Base-by-base conservation (phyloP, 2,329 filamentous ascomycete genomes). In the Fusarium sp. region DNA sequence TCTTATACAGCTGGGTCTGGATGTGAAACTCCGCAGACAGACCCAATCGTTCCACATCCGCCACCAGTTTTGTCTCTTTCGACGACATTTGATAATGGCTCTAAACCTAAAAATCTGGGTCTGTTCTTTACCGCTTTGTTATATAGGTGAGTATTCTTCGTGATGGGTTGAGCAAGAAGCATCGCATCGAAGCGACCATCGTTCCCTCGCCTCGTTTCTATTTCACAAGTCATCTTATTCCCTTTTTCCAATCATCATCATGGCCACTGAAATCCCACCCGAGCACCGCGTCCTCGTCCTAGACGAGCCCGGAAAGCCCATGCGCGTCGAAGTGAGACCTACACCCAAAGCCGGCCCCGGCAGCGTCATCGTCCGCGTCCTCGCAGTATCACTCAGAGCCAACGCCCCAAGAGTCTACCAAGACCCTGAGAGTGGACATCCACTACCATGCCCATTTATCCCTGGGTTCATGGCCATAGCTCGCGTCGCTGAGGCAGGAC, bases 391-490 rank as follows among this genome's bases (percentile, higher is more conserved):
- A 35, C 29, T 55, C 7, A 55, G 51, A 11, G 31, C 31, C n/a
- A 55, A 55, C n/a, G 6, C n/a, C 5, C 51, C 29, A 10, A 12
- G 16, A 3, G 12, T 35, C 12, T 55, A 33, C 12, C n/a, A 22
- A 24, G 31, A 55, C 7, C 51, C 51, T 31, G 7, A 55, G 16
- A 55, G 51, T 17, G 29, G 29, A 0, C 51, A 20, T 2, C 29
- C 51, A 22, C 51, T 35, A 11, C 51, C 31, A 5, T 6, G 9
- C 4, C 51, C 51, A 9, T 66, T 67, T 17, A 31, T 67, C 6
- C 58, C 64, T 8, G 65, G 65, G 0, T 67, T 62, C 6, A 27
- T 40, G 4, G 53, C 62, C 2, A 44, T 67, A 6, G 62, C 35
- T 4, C 40, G 33, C 1, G 29, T 67, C 14, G 22, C 35, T 6